Evolutionary conservation across 2,329 filamentous ascomycete species (phyloP).

Genomic region (Phaeosphaeria sp.): DNA sequence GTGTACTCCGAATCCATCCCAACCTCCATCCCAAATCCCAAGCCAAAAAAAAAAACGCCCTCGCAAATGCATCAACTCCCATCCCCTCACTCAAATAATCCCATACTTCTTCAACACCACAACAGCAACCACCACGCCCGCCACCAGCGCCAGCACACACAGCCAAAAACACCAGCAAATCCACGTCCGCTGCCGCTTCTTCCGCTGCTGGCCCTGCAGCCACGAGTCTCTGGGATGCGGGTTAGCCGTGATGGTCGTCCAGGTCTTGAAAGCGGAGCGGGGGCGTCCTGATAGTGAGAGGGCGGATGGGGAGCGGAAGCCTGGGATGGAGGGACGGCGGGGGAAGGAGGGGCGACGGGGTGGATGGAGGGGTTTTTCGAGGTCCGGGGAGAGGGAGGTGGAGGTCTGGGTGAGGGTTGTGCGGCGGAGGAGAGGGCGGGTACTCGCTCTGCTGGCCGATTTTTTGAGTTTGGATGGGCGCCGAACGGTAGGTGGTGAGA

Average conservation of each 20-base stretch:
- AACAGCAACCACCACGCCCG: conserved; percentile 54
- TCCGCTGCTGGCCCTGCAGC: conserved; percentile 59
- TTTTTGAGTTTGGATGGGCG: conserved; percentile 15
- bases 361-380: background rate
- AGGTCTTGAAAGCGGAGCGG: conserved; percentile 37
- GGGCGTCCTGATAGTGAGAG: conserved; percentile 35
- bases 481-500: background rate
- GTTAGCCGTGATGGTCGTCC: conserved; percentile 40
- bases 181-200: conserved; percentile 55
- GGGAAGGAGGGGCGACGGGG: background rate
- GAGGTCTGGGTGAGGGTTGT: conserved; percentile 4
- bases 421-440: background rate
- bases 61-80: background rate
- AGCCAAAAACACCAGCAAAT: conserved; percentile 59
- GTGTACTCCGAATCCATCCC: background rate
- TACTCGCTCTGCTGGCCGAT: conserved; percentile 10
- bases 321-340: background rate
- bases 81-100: conserved; percentile 28
- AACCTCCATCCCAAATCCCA: background rate
- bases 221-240: conserved; percentile 56
- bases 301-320: conserved; percentile 16
- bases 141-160: conserved; percentile 53
- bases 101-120: conserved; percentile 50
- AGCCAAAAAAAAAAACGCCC: background rate
- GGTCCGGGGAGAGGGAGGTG: background rate